Evolutionary conservation across 2,329 filamentous ascomycete species (phyloP).

Genomic region (Calonectria crousiana): DNA sequence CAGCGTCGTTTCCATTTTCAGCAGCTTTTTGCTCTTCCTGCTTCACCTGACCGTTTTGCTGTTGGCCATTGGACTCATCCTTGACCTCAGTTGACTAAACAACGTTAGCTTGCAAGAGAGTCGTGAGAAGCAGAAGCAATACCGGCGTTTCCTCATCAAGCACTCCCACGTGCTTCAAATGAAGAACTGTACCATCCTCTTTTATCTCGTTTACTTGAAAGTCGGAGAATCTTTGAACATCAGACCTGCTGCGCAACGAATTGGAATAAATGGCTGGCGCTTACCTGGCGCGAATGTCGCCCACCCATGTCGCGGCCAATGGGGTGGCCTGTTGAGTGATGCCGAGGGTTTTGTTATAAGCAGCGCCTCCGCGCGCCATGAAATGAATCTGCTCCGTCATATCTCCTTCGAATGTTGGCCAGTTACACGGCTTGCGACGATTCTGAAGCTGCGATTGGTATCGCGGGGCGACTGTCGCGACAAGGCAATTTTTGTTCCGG

Average conservation of each 20-base stretch:
- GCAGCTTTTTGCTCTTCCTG: slow-evolving; percentile 27
- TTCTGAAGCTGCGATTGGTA: slow-evolving; percentile 24
- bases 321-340: slow-evolving; percentile 56
- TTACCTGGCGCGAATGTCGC: slow-evolving; percentile 55
- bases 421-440: slow-evolving; percentile 16
- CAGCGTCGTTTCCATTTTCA: slow-evolving; percentile 33
- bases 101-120: slow-evolving; percentile 23
- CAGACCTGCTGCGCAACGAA: slow-evolving; percentile 19
- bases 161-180: slow-evolving; percentile 67
- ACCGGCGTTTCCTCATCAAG: slow-evolving; percentile 34
- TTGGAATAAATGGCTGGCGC: slow-evolving; percentile 14
- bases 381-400: slow-evolving; percentile 50
- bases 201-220: slow-evolving; percentile 93
- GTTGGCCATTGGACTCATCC: slow-evolving; percentile 25
- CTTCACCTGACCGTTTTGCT: slow-evolving; percentile 22
- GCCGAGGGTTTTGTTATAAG: slow-evolving; percentile 52
- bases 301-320: slow-evolving; percentile 52
- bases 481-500: slow-evolving; percentile 41
- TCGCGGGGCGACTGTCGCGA: slow-evolving; percentile 38
- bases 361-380: slow-evolving; percentile 46
- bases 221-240: slow-evolving; percentile 78
- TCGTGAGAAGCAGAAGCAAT: not conserved
- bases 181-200: slow-evolving; percentile 80
- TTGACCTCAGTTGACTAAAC: slow-evolving; percentile 30
- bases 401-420: slow-evolving; percentile 9